A percentile compares a stretch with the other conserved stretches of the same genome.
These are phyloP conservation scores for Meyerozyma smithsonii DNA, from an alignment of 1,139 yeast species.

Conservation along the genomic window DNA sequence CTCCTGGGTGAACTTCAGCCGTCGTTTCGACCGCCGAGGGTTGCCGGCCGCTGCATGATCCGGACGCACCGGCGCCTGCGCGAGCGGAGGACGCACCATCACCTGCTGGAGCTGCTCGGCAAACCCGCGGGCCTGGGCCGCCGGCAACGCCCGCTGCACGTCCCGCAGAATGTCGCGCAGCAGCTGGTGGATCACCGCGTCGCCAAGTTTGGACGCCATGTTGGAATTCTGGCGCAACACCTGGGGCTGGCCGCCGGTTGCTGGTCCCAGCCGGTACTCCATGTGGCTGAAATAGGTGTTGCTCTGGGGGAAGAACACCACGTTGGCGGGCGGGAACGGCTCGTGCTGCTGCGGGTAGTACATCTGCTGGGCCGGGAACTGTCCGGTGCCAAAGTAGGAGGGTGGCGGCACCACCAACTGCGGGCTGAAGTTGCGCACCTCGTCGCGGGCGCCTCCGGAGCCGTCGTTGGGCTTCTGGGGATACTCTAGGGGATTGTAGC, in stretches of 20 bases:
- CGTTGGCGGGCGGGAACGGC: not conserved
- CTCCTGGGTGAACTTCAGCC: slow-evolving; percentile 61
- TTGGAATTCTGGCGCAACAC: not conserved
- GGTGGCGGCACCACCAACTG: not conserved
- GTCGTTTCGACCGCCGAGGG: slow-evolving; percentile 51
- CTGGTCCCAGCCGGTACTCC: not conserved
- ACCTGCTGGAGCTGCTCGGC: slow-evolving; percentile 17
- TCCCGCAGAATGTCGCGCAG: not conserved
- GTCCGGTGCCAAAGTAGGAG: not conserved
- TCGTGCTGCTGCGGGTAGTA: not conserved
- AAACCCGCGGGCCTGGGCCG: slow-evolving; percentile 7
- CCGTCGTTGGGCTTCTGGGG: not conserved
- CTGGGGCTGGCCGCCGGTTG: not conserved
- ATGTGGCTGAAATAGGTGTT: not conserved
- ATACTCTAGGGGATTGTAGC: not conserved
- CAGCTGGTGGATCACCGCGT: not conserved
- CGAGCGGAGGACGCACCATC: slow-evolving; percentile 38
- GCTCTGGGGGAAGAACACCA: not conserved
- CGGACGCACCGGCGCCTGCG: slow-evolving; percentile 28
- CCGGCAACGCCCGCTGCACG: not conserved
- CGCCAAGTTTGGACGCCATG: not conserved
- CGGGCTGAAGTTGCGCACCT: not conserved
- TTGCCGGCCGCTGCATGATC: slow-evolving; percentile 22
- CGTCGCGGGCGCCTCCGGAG: not conserved
- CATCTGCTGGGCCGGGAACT: not conserved